Base-by-base conservation (phyloP, 2,329 filamentous ascomycete genomes). In the Hyphodiscus sp. region DNA sequence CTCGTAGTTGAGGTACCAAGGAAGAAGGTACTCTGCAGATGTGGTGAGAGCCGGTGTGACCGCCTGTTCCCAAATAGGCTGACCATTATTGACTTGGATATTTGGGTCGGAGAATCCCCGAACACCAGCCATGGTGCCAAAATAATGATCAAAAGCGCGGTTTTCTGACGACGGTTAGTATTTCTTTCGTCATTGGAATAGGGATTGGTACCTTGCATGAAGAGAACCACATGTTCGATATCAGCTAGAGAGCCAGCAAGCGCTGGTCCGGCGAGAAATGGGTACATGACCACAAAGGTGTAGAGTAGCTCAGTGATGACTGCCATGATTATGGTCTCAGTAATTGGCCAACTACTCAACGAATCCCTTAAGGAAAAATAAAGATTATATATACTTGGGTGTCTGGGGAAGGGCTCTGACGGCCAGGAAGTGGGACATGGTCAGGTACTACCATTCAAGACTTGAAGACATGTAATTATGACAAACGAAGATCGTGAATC, bases 21-120 rank as follows among this genome's bases (percentile, higher is more conserved):
- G 78, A 13, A 76, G 69, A 13, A 81, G 67, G 16, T 67, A 70
- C 4, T 74, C 70, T 8, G 75, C 69, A 29, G 71, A 62, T 2
- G 65, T 73, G 3, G 71, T 73, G 10, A 62, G 30, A 29, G 44
- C 45, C 4, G 58, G 48, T 23, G 60, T 53, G 38, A 63, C 56
- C 20, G 43, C 49, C 51, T 63, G 60, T 44, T 64, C 30, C 56
- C 56, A 63, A 42, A 60, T 50, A 20, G 58, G 47, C 20, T 56
- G 57, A 2, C 56, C 59, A 44, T 49, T 33, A 50, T 79, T 78
- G 49, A 75, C 64, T 57, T 79, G 76, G 1, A 77, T 69, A 53
- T 82, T 82, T 6, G 78, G 78, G 57, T 81, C 78, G 23, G 73
- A 74, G 64, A 81, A 80, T 6, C 77, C 77, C 41, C 78, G 73